Evolutionary conservation across 108 stramenopile genomes (phyloP), one percentile per base, ranked within the genome.

Genomic region (Pseudonitzschia multistriata): DNA sequence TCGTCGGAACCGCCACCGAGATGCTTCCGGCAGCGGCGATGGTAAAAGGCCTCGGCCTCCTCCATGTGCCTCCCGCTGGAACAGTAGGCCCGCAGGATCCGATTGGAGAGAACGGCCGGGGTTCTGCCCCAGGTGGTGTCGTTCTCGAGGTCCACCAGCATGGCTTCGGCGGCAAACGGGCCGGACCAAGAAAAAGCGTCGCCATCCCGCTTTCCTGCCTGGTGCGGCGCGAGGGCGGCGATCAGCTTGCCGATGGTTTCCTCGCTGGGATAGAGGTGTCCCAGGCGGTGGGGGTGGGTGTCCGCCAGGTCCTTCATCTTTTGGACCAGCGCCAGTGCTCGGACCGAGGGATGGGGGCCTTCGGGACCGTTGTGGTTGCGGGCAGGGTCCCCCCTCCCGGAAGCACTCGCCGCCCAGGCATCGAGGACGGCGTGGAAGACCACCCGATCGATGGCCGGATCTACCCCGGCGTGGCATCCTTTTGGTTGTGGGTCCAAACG

Each of bases 141-240:
- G 21, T 69, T 34, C 53, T 73, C 56, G 68, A 73, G 68, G 29
- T 53, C 0, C 22, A 13, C 15, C 11, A 73, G 22, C 22, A 79
- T 10, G 8, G 27, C 24, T 30, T 79, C 78, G 3, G 78, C 78
- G 14, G 48, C 50, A 5, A 3, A n/a, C 19, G 67, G 62, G 3
- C 67, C 50, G 0, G 19, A 39, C 1, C 24, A n/a, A 8, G 21
- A 8, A 24, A 10, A 35, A 15, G 48, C 56, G n/a, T 37, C 19
- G 8, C 14, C 3, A 14, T 37, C 19, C 3, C 14, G 11, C 4
- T 63, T 39, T 17, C 28, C 22, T 17, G 27, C 27, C 24, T 5
- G 33, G 2, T 56, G 22, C 22, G 27, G 19, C 11, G 52, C 55
- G 22, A 57, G 11, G 21, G 24, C 33, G 28, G 53, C 35, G 25